phyloP scores from a whole-genome alignment of 805 yeast genomes.

The Yarrowia sp. region DNA sequence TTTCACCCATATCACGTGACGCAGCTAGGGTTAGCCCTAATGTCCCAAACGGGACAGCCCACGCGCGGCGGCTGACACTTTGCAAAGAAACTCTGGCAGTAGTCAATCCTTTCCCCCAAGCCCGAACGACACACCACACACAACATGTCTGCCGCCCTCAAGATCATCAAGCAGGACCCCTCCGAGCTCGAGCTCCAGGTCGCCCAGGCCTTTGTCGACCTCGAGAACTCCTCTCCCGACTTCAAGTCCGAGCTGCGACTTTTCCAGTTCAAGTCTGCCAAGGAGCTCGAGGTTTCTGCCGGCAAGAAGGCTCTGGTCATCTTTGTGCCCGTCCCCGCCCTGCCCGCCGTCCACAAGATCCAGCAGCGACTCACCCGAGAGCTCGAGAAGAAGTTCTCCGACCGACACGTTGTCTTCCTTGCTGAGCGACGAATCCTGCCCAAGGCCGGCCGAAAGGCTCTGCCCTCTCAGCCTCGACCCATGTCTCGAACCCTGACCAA shows the following conservation, averaged over 20 bases:
- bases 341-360: slow-evolving; percentile 97
- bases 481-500: slow-evolving; percentile 99
- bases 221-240: slow-evolving; percentile 91
- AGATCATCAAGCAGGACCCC: slow-evolving; percentile 92
- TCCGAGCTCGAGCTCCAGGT: slow-evolving; percentile 98
- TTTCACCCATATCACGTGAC: slow-evolving; percentile 20
- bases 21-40: slow-evolving; percentile 15
- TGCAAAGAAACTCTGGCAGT: slow-evolving; percentile 17
- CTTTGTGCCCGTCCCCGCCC: slow-evolving; percentile 97
- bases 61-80: neutral
- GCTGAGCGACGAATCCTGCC: slow-evolving; percentile 99
- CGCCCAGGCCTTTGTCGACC: slow-evolving; percentile 96
- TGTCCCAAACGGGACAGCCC: slow-evolving; percentile 9
- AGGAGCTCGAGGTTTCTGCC: slow-evolving; percentile 96
- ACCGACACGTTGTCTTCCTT: slow-evolving; percentile 97
- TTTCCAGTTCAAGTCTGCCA: slow-evolving; percentile 96
- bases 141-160: slow-evolving; percentile 92
- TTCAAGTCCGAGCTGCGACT: slow-evolving; percentile 97
- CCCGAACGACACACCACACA: slow-evolving; percentile 28
- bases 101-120: slow-evolving; percentile 15
- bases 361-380: slow-evolving; percentile 93
- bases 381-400: slow-evolving; percentile 99
- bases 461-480: slow-evolving; percentile 98
- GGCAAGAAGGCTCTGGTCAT: slow-evolving; percentile 98
- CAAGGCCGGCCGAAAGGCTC: slow-evolving; percentile 91